phyloP scores from a whole-genome alignment of 2,329 filamentous ascomycete species.

The Botrytis paeoniae region DNA sequence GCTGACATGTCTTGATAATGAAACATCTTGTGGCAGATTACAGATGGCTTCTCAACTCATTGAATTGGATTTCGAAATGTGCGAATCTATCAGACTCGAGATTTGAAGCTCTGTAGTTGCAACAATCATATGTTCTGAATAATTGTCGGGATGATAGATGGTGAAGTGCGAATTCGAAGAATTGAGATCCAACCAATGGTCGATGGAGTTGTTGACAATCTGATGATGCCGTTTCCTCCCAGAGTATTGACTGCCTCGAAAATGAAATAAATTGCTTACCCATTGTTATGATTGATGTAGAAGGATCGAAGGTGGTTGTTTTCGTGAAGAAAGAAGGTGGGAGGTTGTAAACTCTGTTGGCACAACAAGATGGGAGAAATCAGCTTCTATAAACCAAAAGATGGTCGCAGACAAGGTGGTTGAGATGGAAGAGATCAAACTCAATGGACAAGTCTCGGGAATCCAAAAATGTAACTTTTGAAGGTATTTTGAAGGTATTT shows the following conservation, averaged over 20 bases:
- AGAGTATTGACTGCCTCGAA: constrained; percentile 22
- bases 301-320: constrained; percentile 36
- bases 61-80: neutral
- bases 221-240: constrained; percentile 14
- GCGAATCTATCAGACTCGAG: constrained; percentile 3
- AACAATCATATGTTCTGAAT: neutral
- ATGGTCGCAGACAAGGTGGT: neutral
- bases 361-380: constrained; percentile 1
- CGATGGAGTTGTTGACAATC: neutral
- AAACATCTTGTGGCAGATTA: neutral
- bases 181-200: neutral
- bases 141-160: neutral
- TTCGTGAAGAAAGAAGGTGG: constrained; percentile 16
- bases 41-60: neutral
- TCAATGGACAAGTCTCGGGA: neutral
- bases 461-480: neutral
- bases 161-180: neutral
- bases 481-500: constrained; percentile 10
- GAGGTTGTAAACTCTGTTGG: constrained; percentile 15
- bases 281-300: constrained; percentile 36
- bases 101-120: neutral
- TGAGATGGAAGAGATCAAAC: neutral
- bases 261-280: constrained; percentile 38
- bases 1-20: neutral
- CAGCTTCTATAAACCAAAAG: neutral